Conservation (phyloP, 257 asterid species). For the Primulina huaijiensis region DNA sequence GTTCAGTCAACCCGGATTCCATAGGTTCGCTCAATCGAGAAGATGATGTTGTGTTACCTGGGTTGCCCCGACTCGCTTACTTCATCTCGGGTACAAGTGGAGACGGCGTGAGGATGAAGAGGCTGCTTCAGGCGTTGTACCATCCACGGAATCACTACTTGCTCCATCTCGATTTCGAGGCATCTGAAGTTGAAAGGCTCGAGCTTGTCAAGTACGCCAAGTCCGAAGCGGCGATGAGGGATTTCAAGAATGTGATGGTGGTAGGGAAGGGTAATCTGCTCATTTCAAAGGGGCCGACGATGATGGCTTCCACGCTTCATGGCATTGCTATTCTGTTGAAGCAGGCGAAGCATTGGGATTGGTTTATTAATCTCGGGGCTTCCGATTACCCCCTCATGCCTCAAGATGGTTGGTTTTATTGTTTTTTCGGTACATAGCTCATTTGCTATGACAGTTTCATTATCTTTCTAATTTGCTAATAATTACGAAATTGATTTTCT, state of each 20-base stretch:
- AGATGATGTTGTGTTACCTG: slow-evolving; percentile 32
- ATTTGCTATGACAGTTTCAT: neutral
- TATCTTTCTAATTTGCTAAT: neutral
- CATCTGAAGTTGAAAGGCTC: slow-evolving; percentile 65
- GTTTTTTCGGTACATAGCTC: neutral
- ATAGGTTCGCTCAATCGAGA: neutral
- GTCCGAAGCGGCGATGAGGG: slow-evolving; percentile 47
- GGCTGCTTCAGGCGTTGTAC: slow-evolving; percentile 78
- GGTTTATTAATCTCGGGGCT: slow-evolving; percentile 84
- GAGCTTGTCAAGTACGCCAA: slow-evolving; percentile 64
- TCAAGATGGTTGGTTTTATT: slow-evolving; percentile 70
- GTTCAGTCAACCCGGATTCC: slow-evolving; percentile 24
- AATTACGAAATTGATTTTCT: neutral
- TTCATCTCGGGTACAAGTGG: slow-evolving; percentile 66
- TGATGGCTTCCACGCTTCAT: slow-evolving; percentile 69
- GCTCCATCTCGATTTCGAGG: slow-evolving; percentile 76
- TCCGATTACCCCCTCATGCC: slow-evolving; percentile 94
- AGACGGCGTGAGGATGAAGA: slow-evolving; percentile 47
- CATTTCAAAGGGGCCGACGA: slow-evolving; percentile 76
- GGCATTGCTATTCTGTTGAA: slow-evolving; percentile 73
- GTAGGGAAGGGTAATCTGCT: slow-evolving; percentile 75
- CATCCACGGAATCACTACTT: slow-evolving; percentile 85
- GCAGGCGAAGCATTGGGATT: slow-evolving; percentile 70
- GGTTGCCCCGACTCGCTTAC: slow-evolving; percentile 75
- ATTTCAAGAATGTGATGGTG: slow-evolving; percentile 70